These are phyloP conservation scores for Diplodia intermedia DNA, from an alignment of 2,329 filamentous ascomycete genomes.

Conservation along the genomic window DNA sequence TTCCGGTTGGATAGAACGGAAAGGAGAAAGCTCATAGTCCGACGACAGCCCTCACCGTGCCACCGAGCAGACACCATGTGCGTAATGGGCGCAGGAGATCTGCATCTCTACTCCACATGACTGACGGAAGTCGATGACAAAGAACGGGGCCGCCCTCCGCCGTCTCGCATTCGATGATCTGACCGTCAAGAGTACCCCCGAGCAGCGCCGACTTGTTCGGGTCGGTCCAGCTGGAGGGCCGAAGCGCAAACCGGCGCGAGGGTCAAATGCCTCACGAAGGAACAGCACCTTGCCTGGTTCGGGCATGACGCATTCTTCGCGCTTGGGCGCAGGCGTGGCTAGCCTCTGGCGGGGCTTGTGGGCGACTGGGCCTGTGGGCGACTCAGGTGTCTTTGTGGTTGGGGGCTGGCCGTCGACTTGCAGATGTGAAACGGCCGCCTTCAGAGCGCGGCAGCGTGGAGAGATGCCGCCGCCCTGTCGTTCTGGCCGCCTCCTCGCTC, in stretches of 20 bases:
- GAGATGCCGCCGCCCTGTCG: neutral
- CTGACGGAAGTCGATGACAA: constrained; percentile 23
- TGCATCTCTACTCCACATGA: constrained; percentile 27
- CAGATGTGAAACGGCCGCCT: constrained; percentile 28
- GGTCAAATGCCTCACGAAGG: constrained; percentile 22
- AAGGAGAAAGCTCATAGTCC: constrained; percentile 16
- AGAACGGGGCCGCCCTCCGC: constrained; percentile 4
- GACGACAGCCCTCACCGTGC: constrained; percentile 13
- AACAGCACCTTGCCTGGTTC: constrained; percentile 6
- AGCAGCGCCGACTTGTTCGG: constrained; percentile 20
- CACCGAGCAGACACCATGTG: constrained; percentile 19
- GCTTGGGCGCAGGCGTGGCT: constrained; percentile 1
- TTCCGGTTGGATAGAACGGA: constrained; percentile 23
- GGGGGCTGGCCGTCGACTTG: constrained; percentile 15
- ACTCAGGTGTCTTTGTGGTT: constrained; percentile 12
- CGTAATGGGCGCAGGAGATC: constrained; percentile 27
- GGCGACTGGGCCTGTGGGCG: constrained; percentile 12
- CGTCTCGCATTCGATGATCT: constrained; percentile 26
- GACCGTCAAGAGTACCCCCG: constrained; percentile 17
- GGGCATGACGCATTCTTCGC: constrained; percentile 21
- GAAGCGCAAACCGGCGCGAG: constrained; percentile 15
- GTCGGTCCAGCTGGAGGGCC: constrained; percentile 19
- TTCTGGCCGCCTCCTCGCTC: constrained; percentile 4
- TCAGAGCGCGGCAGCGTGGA: constrained; percentile 4
- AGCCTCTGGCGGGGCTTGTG: neutral